Evolutionary conservation across 495 filamentous ascomycete species (phyloP), one percentile per base, ranked within the genome.

Genomic region (Hypomontagnella monticulosa): DNA sequence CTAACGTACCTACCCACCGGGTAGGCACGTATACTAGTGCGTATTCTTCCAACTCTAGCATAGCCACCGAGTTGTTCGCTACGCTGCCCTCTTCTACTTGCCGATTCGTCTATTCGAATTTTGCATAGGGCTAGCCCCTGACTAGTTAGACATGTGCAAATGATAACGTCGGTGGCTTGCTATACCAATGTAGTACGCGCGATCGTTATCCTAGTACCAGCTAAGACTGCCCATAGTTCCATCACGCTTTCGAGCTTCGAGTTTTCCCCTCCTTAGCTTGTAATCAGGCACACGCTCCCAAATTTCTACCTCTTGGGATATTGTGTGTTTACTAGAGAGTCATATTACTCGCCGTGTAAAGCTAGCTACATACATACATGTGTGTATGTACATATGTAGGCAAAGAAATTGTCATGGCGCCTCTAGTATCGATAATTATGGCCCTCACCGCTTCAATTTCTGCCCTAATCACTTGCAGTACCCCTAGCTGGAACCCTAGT

Each of bases 21-120:
- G 44, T n/a, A n/a, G n/a, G n/a, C n/a, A n/a, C 57, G 61, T 43
- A 48, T 11, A 34, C 44, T 51, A 18, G 46, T 63, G 52, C 37
- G 16, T 57, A 36, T 38, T 44, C 16, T 42, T 55, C 43, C 33
- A 23, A 63, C 12, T 46, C 51, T 43, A 32, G 61, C 19, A 36
- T 55, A 56, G 34, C 36, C 38, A 43, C 14, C 36, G 6, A 27
- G 6, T 27, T 27, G 23, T 27, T 3, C 14, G 16, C 19, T 7
- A 34, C n/a, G 4, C 12, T 15, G 1, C 18, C 12, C 11, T 53
- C 34, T 36, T 36, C 23, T 27, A 27, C 6, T 27, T 27, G 23
- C 23, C 6, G 3, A 3, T 27, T 27, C 23, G 23, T 6, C 6
- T 27, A 27, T 27, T 27, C 23, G 6, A 27, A 27, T 6, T 27